Evolutionary conservation across 768 basidiomycete genomes (phyloP), one percentile per base, ranked within the genome.

Genomic region (Lactarius evosmus): DNA sequence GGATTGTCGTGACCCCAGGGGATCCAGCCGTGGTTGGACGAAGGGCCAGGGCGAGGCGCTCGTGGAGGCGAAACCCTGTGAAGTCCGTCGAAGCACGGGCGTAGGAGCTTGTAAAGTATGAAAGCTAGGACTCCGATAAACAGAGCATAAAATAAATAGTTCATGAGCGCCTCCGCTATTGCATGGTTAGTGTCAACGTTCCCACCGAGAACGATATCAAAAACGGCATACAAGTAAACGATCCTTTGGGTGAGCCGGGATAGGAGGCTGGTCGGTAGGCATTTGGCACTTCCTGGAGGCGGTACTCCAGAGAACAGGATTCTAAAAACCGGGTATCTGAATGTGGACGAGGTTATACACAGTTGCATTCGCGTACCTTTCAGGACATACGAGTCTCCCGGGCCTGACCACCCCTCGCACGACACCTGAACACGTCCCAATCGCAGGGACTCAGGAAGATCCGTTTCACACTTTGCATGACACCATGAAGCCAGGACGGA

Each of bases 331-430:
- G 12, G 40, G 12, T 17, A 22, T 57, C 36, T 36, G 40, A 53
- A 33, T 40, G 52, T 38, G 49, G 40, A 53, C 57, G 19, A 63
- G 34, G 25, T 34, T 32, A 29, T 56, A 19, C 52, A 55, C 36
- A 58, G 29, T 50, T 34, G 17, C 22, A 29, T 4, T 27, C 9
- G 46, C 76, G 36, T 40, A 89, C 95, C 94, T 79, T 93, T 91
- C 66, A 96, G 74, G 16, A 98, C 91, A 73, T 87, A 84, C 1
- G 84, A 80, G 75, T 98, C 95, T 0, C 91, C 93, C 4, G 92
- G 83, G 34, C 80, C 77, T 41, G 82, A 84, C 89, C 90, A 98
- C 27, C 95, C 95, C 78, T 98, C 95, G 70, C 95, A 98, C 19
- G 85, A 87, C 1, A 98, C 85, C 68, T 91, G 85, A 0, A 96